Evolutionary conservation across 129 eudicot species (phyloP).

Genomic region (Saposhnikovia divaricata): DNA sequence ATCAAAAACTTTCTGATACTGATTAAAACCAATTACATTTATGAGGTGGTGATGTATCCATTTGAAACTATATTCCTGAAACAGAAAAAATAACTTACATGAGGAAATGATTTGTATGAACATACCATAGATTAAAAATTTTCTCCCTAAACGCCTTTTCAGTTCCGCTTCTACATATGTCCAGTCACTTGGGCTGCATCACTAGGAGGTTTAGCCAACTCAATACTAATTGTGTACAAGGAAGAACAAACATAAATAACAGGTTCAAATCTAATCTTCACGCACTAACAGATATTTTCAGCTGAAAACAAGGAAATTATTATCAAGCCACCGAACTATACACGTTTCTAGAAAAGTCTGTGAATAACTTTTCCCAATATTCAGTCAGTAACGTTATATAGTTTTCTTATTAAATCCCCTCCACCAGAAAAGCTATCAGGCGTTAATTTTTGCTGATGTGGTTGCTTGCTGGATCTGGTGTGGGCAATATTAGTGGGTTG

Average conservation of each 20-base stretch:
- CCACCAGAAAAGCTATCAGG: neutral
- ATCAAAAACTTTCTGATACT: neutral
- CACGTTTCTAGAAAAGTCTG: neutral
- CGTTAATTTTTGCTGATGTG: neutral
- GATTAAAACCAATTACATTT: no score
- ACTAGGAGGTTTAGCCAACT: slow-evolving; percentile 8
- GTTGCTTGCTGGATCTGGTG: neutral
- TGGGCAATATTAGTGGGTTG: neutral
- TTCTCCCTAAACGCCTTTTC: slow-evolving; percentile 79
- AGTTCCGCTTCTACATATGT: slow-evolving; percentile 77
- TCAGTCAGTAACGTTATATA: neutral
- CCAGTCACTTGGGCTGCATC: slow-evolving; percentile 97
- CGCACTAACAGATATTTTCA: neutral
- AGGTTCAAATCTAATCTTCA: neutral
- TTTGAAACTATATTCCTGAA: neutral
- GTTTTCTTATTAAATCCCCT: neutral
- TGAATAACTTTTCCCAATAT: neutral
- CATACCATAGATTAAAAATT: slow-evolving; percentile 73
- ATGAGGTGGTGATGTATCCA: neutral
- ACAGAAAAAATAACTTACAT: neutral
- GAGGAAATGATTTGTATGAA: neutral
- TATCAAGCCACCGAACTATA: neutral
- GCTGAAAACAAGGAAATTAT: neutral
- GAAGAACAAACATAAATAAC: slow-evolving; percentile 14
- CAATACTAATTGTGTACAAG: slow-evolving; percentile 11